These are phyloP conservation scores for Silene coronaria DNA, from an alignment of 179 eudicot species.

Conservation along the genomic window DNA sequence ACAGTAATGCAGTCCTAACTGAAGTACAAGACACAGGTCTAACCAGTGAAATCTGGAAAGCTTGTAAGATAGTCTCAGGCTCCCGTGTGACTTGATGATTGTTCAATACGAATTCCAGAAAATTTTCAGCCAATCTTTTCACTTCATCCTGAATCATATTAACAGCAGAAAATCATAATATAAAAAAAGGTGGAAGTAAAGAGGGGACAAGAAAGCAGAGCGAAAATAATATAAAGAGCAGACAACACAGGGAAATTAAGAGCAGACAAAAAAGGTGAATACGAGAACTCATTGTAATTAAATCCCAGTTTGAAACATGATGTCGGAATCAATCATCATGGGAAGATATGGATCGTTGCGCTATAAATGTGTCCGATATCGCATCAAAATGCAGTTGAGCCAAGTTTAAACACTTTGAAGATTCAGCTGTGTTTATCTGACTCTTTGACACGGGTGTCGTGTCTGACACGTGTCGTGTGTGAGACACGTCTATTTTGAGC, in stretches of 20 bases:
- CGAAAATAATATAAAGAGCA: neutral
- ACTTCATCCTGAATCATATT: constrained; percentile 52
- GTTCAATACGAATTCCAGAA: constrained; percentile 62
- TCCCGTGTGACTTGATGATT: constrained; percentile 58
- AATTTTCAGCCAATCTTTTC: constrained; percentile 41
- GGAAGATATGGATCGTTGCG: neutral
- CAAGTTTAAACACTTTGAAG: neutral
- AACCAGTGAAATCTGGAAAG: constrained; percentile 88
- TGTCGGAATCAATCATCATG: neutral
- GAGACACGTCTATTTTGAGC: too few relatives aligned
- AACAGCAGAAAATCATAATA: neutral
- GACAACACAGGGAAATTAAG: neutral
- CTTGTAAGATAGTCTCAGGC: constrained; percentile 57
- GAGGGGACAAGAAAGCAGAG: neutral
- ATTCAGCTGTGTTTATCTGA: too few relatives aligned
- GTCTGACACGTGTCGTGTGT: too few relatives aligned
- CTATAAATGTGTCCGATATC: neutral
- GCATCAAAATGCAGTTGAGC: neutral
- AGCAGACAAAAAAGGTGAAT: neutral
- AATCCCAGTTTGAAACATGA: neutral
- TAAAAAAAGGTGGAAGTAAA: neutral
- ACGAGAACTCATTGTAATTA: neutral
- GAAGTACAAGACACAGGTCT: constrained; percentile 22
- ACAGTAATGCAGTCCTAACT: constrained; percentile 5
- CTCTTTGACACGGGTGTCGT: too few relatives aligned